Conservation (phyloP, 75 land plant species). For the Adiantum capillusveneris region DNA sequence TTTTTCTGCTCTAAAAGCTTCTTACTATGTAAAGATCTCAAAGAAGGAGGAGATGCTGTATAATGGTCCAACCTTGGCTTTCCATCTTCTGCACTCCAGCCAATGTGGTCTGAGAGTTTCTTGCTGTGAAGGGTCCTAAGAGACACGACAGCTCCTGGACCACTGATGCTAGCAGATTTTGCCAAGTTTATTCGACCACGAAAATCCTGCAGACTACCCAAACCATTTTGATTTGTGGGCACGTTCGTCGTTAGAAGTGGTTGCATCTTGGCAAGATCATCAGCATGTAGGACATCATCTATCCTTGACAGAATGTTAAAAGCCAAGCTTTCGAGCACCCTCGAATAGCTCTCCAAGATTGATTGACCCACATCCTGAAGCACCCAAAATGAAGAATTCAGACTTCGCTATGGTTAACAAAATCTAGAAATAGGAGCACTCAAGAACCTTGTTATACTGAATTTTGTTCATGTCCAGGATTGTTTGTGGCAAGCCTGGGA, state of each 20-base stretch:
- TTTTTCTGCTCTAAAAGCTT: neutral
- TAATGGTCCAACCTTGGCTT: too few species aligned
- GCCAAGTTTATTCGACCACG: neutral
- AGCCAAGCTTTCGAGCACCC: constrained; percentile 91
- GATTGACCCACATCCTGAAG: constrained; percentile 93
- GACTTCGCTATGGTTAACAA: too few species aligned
- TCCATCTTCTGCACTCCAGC: too few species aligned
- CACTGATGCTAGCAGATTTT: constrained; percentile 1
- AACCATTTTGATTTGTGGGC: neutral
- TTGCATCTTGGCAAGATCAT: constrained; percentile 44
- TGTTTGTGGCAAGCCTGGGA: constrained; percentile 36
- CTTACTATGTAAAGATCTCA: neutral
- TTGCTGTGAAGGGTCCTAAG: too few species aligned
- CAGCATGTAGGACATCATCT: constrained; percentile 74
- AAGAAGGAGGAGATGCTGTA: neutral
- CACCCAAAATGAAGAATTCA: neutral
- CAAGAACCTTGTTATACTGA: constrained; percentile 29
- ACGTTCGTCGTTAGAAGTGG: too few species aligned
- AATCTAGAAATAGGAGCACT: neutral
- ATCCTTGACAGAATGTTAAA: constrained; percentile 81
- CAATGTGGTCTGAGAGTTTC: too few species aligned
- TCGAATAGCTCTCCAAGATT: constrained; percentile 89
- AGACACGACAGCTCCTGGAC: neutral
- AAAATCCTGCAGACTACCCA: neutral
- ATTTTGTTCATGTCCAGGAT: constrained; percentile 30